Percentiles rank a stretch among this genome's conserved stretches.
phyloP scores from a whole-genome alignment of 2,329 filamentous ascomycete species.

The Sclerotinia sclerotiorum region DNA sequence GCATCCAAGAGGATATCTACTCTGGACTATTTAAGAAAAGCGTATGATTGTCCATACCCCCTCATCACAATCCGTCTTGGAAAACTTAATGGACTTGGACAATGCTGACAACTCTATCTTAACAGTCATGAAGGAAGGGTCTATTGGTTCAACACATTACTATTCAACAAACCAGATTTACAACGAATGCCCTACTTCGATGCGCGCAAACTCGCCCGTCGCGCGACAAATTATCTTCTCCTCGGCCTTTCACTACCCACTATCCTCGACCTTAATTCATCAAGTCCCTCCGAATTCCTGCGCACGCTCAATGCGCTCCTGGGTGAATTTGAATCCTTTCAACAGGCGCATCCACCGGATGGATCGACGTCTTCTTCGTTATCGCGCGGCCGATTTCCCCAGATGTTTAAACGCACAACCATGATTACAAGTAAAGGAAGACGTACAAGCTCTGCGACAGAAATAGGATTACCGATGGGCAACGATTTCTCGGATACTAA shows the following conservation, averaged over 20 bases:
- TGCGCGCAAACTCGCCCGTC: constrained; percentile 76
- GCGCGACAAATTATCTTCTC: constrained; percentile 90
- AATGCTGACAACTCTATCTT: constrained; percentile 2
- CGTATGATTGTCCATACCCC: constrained; percentile 58
- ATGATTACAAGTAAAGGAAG: constrained; percentile 54
- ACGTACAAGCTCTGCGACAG: constrained; percentile 58
- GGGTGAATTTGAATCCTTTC: constrained; percentile 90
- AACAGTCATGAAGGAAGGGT: constrained; percentile 84
- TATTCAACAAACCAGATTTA: constrained; percentile 82
- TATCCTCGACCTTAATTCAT: constrained; percentile 82
- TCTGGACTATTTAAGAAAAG: constrained; percentile 86
- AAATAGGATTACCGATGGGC: constrained; percentile 56
- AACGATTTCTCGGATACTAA: constrained; percentile 50
- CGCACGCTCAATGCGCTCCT: constrained; percentile 82
- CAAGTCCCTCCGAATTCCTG: constrained; percentile 80
- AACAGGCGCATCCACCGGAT: constrained; percentile 79
- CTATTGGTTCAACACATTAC: constrained; percentile 97
- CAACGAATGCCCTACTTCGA: constrained; percentile 83
- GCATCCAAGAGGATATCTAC: constrained; percentile 93
- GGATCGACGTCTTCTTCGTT: constrained; percentile 64
- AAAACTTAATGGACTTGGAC: not conserved
- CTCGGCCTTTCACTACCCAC: constrained; percentile 88
- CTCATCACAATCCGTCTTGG: not conserved
- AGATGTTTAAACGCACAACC: constrained; percentile 72
- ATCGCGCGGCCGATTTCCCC: constrained; percentile 74